phyloP scores from a whole-genome alignment of 2,329 filamentous ascomycete species.

The Lecanicillium sp. region DNA sequence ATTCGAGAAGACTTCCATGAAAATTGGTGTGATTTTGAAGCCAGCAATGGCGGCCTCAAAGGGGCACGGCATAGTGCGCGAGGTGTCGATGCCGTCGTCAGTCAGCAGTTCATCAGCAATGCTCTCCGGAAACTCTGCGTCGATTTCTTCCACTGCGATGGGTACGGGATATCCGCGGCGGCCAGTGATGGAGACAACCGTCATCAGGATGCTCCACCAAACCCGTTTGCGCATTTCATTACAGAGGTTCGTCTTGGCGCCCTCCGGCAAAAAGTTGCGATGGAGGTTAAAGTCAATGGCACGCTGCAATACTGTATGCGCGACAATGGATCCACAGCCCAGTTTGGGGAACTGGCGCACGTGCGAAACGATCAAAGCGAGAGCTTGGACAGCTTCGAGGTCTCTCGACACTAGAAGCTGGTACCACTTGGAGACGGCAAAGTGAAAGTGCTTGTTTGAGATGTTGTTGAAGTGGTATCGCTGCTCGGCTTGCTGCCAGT shows the following conservation, averaged over 20 bases:
- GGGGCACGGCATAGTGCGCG: slow-evolving; percentile 52
- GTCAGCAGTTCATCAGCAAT: slow-evolving; percentile 65
- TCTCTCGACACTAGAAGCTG: slow-evolving; percentile 57
- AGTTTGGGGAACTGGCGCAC: slow-evolving; percentile 75
- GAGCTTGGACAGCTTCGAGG: slow-evolving; percentile 63
- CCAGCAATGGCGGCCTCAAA: slow-evolving; percentile 62
- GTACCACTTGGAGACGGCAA: slow-evolving; percentile 61
- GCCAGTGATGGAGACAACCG: slow-evolving; percentile 64
- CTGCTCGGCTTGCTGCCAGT: slow-evolving; percentile 49
- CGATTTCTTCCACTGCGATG: slow-evolving; percentile 67
- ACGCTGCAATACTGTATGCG: slow-evolving; percentile 57
- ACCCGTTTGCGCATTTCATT: slow-evolving; percentile 71
- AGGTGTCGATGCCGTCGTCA: slow-evolving; percentile 55
- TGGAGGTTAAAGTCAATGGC: slow-evolving; percentile 73
- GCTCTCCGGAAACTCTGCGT: slow-evolving; percentile 67
- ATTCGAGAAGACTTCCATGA: slow-evolving; percentile 67
- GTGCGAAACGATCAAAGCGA: slow-evolving; percentile 66
- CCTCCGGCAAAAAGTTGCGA: slow-evolving; percentile 52
- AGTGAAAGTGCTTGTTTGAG: slow-evolving; percentile 75
- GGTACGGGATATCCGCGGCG: slow-evolving; percentile 74
- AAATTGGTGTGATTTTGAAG: slow-evolving; percentile 59
- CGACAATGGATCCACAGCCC: slow-evolving; percentile 64
- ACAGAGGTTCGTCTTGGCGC: slow-evolving; percentile 49
- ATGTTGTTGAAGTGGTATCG: slow-evolving; percentile 53
- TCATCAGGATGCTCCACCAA: slow-evolving; percentile 66